Evolutionary conservation across 345 rosid species (phyloP), one percentile per base, ranked within the genome.

Genomic region (Pseudoturritis turrita): DNA sequence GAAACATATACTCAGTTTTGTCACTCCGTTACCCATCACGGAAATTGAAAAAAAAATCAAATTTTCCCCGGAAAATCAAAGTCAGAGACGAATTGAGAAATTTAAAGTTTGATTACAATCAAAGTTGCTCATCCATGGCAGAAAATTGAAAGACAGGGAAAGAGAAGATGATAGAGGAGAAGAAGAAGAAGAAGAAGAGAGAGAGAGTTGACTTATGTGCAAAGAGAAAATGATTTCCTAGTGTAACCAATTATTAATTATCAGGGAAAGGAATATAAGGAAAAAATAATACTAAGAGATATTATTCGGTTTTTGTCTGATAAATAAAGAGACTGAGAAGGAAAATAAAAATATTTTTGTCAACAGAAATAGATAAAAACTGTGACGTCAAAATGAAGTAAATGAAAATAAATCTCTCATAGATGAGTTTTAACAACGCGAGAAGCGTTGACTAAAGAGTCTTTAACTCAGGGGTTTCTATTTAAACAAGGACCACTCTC

Each of bases 11-110:
- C 78, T 88, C 10, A 92, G 78, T 63, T 88, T 92, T n/a, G 87
- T 90, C 5, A 83, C 18, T 39, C 91, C 89, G 83, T 88, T 91
- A 53, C 98, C 98, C 98, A 92, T 92, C 19, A 4, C 23, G 31
- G 26, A 50, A 58, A 36, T 40, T 15, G 44, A 40, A 35, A 39
- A 44, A 71, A 70, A 19, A 6, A 2, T 46, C 22, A 50, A 46
- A 37, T 23, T 37, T 35, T 54, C 6, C 15, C 5, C 12, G 13
- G 44, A 31, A 41, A 17, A 22, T 37, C 13, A 62, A 53, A 14
- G 17, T 70, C 64, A 78, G 49, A 74, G 31, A 65, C 1, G 35
- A 58, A 1, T 55, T 68, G n/a, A 6, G 17, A 44, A 19, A 40
- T 18, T 54, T 3, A 43, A 68, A 12, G n/a, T 28, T 54, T 10